Base-by-base conservation (phyloP, 352 stramenopile genomes). In the Phytopythium vexans region DNA sequence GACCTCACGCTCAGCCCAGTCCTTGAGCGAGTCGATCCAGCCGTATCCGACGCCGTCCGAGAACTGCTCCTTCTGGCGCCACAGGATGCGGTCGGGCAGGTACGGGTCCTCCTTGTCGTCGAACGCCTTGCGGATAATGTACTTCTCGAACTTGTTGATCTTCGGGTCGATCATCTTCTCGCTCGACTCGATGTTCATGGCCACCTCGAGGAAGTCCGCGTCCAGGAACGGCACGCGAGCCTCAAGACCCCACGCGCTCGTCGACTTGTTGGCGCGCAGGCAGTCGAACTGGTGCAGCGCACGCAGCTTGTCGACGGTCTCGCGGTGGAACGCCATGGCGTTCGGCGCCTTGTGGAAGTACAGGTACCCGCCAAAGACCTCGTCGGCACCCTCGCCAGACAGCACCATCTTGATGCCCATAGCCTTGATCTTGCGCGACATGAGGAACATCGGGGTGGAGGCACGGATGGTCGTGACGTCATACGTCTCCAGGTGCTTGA, bases 361-460 rank as follows among this genome's bases (percentile, higher is more conserved):
- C 38, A 99, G 74, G 75, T 99, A 99, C 21, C 97, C 97, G 32
- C 94, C 97, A 62, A 99, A 98, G 6, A 99, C 87, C 64, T 99
- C 97, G 66, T 99, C 97, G 7, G 96, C 96, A 35, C 97, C 97
- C 74, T 99, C 97, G 15, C 97, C 97, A 15, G 82, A 97, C 21
- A 99, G 76, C 49, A 99, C 97, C 97, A 99, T 99, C 78, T 99
- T 99, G 64, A 99, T 98, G 43, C 97, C 97, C 94, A 99, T 98
- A 46, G 97, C 97, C 80, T 99, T 99, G 71, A 99, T 99, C 85
- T 99, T 99, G 44, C 97, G 75, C 6, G 88, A 82, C 97, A 99
- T 99, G 46, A 99, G 80, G 73, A 99, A 99, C 97, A 99, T 99
- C n/a, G 97, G 97, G 21, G 96, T 99, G 1, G 92, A 97, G 2